Base-by-base conservation (phyloP, 1,139 yeast genomes). In the Tardiomyces digboiensis region DNA sequence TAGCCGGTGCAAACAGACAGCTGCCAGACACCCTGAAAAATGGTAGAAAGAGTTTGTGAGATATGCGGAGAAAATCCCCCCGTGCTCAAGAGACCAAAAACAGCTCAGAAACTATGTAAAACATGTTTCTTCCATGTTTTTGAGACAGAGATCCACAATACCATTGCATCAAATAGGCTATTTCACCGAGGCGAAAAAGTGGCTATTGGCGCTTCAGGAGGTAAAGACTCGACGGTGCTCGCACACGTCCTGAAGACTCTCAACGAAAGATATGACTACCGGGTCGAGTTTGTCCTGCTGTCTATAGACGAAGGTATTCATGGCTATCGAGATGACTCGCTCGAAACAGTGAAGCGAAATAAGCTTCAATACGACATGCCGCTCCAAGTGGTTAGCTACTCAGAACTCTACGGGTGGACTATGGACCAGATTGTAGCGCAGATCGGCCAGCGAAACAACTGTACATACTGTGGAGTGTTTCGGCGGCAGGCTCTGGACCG, bases 171-270 rank as follows among this genome's bases (percentile, higher is more conserved):
- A 40, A 81, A 84, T 44, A 69, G 77, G 1, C 72, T 93, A 40
- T 93, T 93, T 57, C 61, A 76, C 29, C 72, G 69, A 1, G 97
- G 97, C 14, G 98, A 93, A 58, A 74, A 69, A 36, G 91, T 93
- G 1, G 98, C 97, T 14, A 89, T 93, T 21, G 98, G 99, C 13
- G 98, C 98, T 0, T 86, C 96, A 1, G 99, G 99, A 20, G 99
- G 99, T 42, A 93, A 93, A 58, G 99, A 93, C 60, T 87, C 97
- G 3, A 93, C 98, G 0, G 98, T 93, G 1, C 66, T 93, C 33
- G 98, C 98, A 0, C 80, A 91, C 41, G 77, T 93, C 1, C 67
- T 93, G 65, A 91, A 88, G 59, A 77, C 91, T 0, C 67, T 93
- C 49, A 93, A 93, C 60, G 97, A 88, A 57, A 68, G 97, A 47